A percentile compares a stretch with the other conserved stretches of the same genome.
These are phyloP conservation scores for Paraleonurus japonicus DNA, from an alignment of 257 asterid species.

Conservation along the genomic window DNA sequence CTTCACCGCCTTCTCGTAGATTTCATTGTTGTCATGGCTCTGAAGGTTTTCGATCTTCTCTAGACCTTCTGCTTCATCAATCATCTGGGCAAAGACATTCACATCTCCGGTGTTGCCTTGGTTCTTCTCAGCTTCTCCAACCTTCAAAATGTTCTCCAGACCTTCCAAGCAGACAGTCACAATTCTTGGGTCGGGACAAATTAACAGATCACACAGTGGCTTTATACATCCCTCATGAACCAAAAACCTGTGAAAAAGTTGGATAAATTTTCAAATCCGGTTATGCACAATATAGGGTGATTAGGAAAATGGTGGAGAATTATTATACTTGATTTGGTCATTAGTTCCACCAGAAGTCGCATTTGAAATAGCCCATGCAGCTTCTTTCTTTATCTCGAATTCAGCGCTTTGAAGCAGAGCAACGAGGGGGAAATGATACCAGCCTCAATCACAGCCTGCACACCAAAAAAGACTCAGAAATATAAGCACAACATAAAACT, in stretches of 20 bases:
- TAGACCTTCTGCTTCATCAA: conserved; percentile 46
- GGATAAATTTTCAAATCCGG: not conserved
- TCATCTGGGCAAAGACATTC: conserved; percentile 48
- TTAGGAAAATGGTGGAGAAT: not conserved
- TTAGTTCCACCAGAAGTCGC: conserved; percentile 52
- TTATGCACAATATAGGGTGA: not conserved
- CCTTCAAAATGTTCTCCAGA: conserved; percentile 52
- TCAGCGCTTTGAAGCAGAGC: conserved; percentile 47
- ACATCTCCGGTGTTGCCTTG: conserved; percentile 41
- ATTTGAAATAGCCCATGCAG: conserved; percentile 55
- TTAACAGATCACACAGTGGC: conserved; percentile 48
- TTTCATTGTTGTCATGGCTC: conserved; percentile 47
- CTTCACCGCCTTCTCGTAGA: conserved; percentile 48
- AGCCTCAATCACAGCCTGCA: conserved; percentile 51
- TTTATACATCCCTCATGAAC: conserved; percentile 50
- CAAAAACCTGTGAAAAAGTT: conserved; percentile 37
- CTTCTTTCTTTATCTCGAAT: conserved; percentile 51
- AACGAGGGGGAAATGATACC: conserved; percentile 40
- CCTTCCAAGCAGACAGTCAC: conserved; percentile 49
- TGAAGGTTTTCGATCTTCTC: conserved; percentile 54
- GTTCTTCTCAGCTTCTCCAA: conserved; percentile 52
- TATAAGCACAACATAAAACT: not conserved
- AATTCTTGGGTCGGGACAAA: conserved; percentile 46
- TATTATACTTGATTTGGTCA: conserved; percentile 46
- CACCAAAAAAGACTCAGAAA: conserved; percentile 9